Conservation (phyloP, 768 basidiomycete species). For the Leccinum rimulosum region DNA sequence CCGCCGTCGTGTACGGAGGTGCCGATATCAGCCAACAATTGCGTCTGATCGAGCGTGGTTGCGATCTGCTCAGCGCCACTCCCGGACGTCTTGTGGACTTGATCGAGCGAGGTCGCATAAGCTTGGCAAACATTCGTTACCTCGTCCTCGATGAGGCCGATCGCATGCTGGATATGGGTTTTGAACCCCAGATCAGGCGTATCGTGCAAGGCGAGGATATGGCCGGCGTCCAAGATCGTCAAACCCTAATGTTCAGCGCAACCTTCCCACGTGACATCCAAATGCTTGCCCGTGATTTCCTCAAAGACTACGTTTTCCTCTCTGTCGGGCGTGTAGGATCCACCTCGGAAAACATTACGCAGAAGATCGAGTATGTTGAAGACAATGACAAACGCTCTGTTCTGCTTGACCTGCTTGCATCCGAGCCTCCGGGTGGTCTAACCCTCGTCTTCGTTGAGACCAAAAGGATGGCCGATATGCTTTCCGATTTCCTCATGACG, state of each 20-base stretch:
- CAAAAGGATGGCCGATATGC: constrained; percentile 98
- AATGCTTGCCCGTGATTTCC: constrained; percentile 90
- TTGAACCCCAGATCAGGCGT: constrained; percentile 97
- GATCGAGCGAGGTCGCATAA: constrained; percentile 96
- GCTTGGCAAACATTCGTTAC: constrained; percentile 93
- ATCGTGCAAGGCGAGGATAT: constrained; percentile 99
- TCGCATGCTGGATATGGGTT: constrained; percentile 99
- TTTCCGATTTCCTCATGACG: constrained; percentile 90
- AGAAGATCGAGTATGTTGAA: constrained; percentile 98
- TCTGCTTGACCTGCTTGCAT: constrained; percentile 87
- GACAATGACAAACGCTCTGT: constrained; percentile 96
- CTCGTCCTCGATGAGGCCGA: constrained; percentile 99
- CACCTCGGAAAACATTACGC: constrained; percentile 99
- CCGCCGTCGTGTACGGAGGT: constrained; percentile 98
- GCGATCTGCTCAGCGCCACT: constrained; percentile 94
- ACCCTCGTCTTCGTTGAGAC: constrained; percentile 99
- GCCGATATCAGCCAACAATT: constrained; percentile 97
- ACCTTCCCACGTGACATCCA: constrained; percentile 99
- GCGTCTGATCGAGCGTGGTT: constrained; percentile 91
- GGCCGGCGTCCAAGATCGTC: constrained; percentile 88
- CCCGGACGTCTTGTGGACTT: constrained; percentile 98
- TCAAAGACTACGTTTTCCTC: constrained; percentile 98
- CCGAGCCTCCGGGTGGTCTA: constrained; percentile 67
- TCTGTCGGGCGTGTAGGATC: constrained; percentile 98
- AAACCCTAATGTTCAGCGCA: constrained; percentile 99